Evolutionary conservation across 768 basidiomycete species (phyloP), one percentile per base, ranked within the genome.

Genomic region (Phylloporus sp.): DNA sequence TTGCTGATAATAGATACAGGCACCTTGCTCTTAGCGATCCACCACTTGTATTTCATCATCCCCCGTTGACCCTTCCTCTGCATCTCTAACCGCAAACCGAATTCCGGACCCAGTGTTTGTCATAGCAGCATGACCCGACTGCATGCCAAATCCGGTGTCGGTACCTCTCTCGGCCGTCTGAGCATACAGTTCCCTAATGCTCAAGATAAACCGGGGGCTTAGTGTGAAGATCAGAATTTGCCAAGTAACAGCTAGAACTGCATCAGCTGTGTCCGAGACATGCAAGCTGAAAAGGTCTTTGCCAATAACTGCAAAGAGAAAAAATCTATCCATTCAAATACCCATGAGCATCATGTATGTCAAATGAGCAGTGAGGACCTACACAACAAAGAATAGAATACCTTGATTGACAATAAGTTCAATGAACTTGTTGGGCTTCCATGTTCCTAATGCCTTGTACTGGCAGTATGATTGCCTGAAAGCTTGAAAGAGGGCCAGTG

Each of bases 391-490:
- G 22, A 54, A 55, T 1, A 53, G 1, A 14, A 54, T 18, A 9
- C 54, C 52, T 23, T 55, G 43, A 9, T 35, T 15, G 23, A 43
- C 24, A 9, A 55, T 24, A 3, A 55, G 46, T 8, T 27, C n/a
- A 11, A 55, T 9, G 29, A 46, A 54, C 18, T 20, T 22, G n/a
- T 55, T 54, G 17, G 35, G 24, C 5, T 46, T 39, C 54, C 51
- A 55, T 33, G 5, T 32, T 18, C 6, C 27, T 8, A 34, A 41
- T 6, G 4, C n/a, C 9, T 15, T 38, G 11, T 44, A 41, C 6
- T 42, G 21, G 6, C 53, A 38, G n/a, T 29, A 5, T 21, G 38
- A 42, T 6, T 54, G 42, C 3, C 9, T 9, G 8, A 38, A 0
- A 11, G n/a, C 29, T 28, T 38, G 38, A 14, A 24, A 23, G 21